phyloP scores from a whole-genome alignment of 257 asterid genomes.

The Solanum bulbocastanum region DNA sequence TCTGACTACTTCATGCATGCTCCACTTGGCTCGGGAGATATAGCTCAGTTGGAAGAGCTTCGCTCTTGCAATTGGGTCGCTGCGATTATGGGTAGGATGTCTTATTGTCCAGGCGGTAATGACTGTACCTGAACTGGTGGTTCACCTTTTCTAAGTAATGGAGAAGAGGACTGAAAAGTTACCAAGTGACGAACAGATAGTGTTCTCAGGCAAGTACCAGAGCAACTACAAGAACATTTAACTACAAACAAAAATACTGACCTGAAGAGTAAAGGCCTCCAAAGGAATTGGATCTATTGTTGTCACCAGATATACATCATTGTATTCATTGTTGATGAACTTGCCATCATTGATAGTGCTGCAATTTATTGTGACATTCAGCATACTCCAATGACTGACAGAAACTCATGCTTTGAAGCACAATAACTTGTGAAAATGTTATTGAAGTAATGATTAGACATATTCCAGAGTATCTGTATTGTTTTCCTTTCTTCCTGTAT shows the following conservation, averaged over 20 bases:
- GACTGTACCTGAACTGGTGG: too few relatives aligned
- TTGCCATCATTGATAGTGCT: conserved; percentile 68
- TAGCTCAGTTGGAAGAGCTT: too few relatives aligned
- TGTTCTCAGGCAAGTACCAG: not conserved
- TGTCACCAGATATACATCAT: conserved; percentile 92
- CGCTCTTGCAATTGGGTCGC: too few relatives aligned
- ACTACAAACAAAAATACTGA: conserved; percentile 13
- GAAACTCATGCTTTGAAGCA: not conserved
- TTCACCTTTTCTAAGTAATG: too few relatives aligned
- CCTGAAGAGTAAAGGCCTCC: conserved; percentile 98
- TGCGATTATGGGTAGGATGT: too few relatives aligned
- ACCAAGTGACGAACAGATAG: not conserved
- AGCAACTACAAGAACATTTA: not conserved
- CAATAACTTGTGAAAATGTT: not conserved
- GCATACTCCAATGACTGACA: not conserved
- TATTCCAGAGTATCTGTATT: not conserved
- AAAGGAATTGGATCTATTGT: conserved; percentile 78
- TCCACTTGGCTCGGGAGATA: too few relatives aligned
- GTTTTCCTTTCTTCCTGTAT: not conserved
- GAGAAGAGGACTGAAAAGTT: not conserved
- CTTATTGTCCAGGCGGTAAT: too few relatives aligned
- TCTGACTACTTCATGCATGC: too few relatives aligned
- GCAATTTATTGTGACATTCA: conserved; percentile 23
- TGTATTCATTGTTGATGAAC: conserved; percentile 79
- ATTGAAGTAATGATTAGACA: not conserved